Conservation (phyloP, 148 eudicot species). For the Vaccinium myrtillus region DNA sequence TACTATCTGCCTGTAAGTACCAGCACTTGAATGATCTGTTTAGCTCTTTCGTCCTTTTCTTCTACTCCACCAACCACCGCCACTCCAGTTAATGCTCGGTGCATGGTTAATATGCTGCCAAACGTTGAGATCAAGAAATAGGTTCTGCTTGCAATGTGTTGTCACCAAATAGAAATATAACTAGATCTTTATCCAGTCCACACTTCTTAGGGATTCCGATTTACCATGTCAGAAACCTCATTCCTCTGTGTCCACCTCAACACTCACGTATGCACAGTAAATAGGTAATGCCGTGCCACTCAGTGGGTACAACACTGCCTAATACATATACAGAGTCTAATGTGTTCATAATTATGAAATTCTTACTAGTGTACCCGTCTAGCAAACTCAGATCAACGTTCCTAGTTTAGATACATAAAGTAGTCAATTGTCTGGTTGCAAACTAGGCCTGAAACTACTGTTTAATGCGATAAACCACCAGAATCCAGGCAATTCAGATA, state of each 20-base stretch:
- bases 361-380: background rate
- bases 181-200: background rate
- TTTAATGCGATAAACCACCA: background rate
- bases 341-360: background rate
- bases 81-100: background rate
- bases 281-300: background rate
- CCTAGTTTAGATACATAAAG: background rate
- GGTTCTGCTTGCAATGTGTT: background rate
- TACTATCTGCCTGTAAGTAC: background rate
- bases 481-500: slow-evolving; percentile 2
- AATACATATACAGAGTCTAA: background rate
- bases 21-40: background rate
- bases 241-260: background rate
- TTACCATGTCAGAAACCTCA: background rate
- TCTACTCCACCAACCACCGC: background rate
- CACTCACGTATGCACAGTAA: background rate
- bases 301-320: background rate
- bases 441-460: background rate
- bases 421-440: background rate
- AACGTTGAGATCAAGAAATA: background rate
- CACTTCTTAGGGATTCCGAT: background rate
- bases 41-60: no score
- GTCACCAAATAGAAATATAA: background rate
- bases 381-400: background rate
- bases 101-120: background rate